Percentiles rank a stretch among this genome's conserved stretches.
Evolutionary conservation across 2,329 filamentous ascomycete genomes (phyloP).

Genomic region (Colletotrichum nymphaeae): DNA sequence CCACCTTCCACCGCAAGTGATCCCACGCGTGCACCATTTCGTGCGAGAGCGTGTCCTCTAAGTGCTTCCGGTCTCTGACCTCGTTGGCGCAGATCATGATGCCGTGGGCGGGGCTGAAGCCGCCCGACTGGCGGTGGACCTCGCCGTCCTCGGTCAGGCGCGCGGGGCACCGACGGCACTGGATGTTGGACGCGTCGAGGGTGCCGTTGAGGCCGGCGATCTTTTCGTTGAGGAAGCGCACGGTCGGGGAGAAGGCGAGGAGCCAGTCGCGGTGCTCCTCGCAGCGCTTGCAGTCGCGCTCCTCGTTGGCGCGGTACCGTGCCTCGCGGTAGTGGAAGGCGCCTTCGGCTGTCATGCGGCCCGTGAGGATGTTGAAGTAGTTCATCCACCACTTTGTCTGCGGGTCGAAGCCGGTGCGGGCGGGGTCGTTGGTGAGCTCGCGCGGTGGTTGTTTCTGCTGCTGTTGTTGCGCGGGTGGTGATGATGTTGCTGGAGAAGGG

Average conservation of each 20-base stretch:
- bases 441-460: constrained; percentile 37
- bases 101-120: constrained; percentile 87
- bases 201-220: constrained; percentile 82
- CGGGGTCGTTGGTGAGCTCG: constrained; percentile 67
- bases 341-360: constrained; percentile 76
- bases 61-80: constrained; percentile 80
- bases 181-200: constrained; percentile 79
- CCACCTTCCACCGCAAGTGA: constrained; percentile 89
- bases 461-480: constrained; percentile 8
- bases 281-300: constrained; percentile 82
- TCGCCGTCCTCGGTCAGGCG: constrained; percentile 67
- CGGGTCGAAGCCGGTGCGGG: constrained; percentile 73
- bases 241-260: constrained; percentile 84
- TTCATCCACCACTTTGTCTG: constrained; percentile 78
- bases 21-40: constrained; percentile 99
- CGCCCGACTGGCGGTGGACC: constrained; percentile 76
- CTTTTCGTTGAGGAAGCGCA: constrained; percentile 88
- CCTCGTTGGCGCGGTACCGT: constrained; percentile 80
- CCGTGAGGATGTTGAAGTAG: constrained; percentile 85
- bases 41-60: constrained; percentile 95
- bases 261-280: constrained; percentile 87
- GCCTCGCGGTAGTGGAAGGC: constrained; percentile 81
- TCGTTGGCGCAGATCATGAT: constrained; percentile 95
- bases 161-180: constrained; percentile 81
- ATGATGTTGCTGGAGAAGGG: constrained; percentile 24